Evolutionary conservation across 495 filamentous ascomycete genomes (phyloP).

Genomic region (Xylaria bambusicola): DNA sequence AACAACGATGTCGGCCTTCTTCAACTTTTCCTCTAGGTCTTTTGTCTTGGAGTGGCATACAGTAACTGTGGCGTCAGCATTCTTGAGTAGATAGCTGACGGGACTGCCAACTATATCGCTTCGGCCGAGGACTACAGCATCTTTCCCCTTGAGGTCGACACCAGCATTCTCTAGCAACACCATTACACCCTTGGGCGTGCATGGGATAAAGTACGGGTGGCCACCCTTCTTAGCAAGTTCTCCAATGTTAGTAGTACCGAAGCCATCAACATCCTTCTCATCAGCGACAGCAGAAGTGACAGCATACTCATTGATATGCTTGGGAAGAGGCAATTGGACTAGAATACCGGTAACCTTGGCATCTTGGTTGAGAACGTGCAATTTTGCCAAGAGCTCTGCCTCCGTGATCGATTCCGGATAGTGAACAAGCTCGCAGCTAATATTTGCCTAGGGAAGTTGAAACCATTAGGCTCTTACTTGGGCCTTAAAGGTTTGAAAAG

Average conservation of each 20-base stretch:
- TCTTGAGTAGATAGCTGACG: slow-evolving; percentile 91
- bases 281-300: slow-evolving; percentile 88
- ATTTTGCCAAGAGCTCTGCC: slow-evolving; percentile 78
- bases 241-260: slow-evolving; percentile 89
- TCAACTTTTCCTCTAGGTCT: slow-evolving; percentile 69
- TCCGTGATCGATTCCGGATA: slow-evolving; percentile 81
- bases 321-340: slow-evolving; percentile 88
- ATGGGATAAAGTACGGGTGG: slow-evolving; percentile 82
- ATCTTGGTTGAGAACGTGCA: slow-evolving; percentile 84
- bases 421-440: slow-evolving; percentile 80
- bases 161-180: slow-evolving; percentile 81
- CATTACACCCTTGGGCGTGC: slow-evolving; percentile 97
- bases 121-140: slow-evolving; percentile 90
- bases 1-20: slow-evolving; percentile 84
- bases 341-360: slow-evolving; percentile 86
- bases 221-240: slow-evolving; percentile 94
- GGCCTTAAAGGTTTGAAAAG: slow-evolving; percentile 14
- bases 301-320: slow-evolving; percentile 82
- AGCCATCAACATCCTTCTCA: slow-evolving; percentile 98
- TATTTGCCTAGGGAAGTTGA: slow-evolving; percentile 67
- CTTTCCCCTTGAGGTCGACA: slow-evolving; percentile 82
- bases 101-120: slow-evolving; percentile 98
- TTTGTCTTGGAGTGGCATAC: slow-evolving; percentile 89
- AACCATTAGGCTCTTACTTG: slow-evolving; percentile 19
- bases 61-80: slow-evolving; percentile 95